Evolutionary conservation across 2,329 filamentous ascomycete species (phyloP), one percentile per base, ranked within the genome.

Genomic region (Acephala macrosclerotiorum): DNA sequence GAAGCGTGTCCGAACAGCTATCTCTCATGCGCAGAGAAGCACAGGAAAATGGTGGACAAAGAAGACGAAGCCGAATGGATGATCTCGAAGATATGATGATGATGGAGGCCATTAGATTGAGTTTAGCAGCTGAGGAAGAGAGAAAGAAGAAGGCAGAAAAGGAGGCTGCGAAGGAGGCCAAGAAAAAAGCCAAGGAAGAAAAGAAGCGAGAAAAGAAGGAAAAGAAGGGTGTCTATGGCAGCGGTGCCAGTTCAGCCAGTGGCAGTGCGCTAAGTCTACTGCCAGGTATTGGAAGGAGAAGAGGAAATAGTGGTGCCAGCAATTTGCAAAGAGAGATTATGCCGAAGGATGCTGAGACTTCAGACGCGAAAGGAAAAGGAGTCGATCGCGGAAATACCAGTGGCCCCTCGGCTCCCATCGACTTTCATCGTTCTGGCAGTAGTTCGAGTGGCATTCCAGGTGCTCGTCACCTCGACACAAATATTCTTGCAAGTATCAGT

Each of bases 71-170:
- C 67, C 85, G 93, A 35, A 88, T 96, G 75, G 93, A 96, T 25
- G 94, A 98, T 72, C 84, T 98, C 0, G 96, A 99, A 77, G 95
- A 97, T 58, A 92, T 99, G 83, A 99, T 99, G 96, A 94, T 98
- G 83, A 93, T 96, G 84, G 96, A 99, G 77, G 96, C 96, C 0
- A 96, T 99, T 57, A 86, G 96, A 45, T 79, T 97, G 35, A 97
- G 94, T 57, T 82, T 99, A n/a, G 94, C 91, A 0, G 90, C 93
- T 1, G 96, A 99, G 77, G 95, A 98, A 74, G 95, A 98, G 49
- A 87, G 95, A n/a, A 91, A 93, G 71, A 90, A 87, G 56, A 96
- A 93, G 74, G 90, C 91, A 58, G 92, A 96, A 59, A 95, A 94
- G 76, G 92, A 93, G 65, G 85, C 86, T 0, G 86, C 85, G 29